Evolutionary conservation across 2,329 filamentous ascomycete genomes (phyloP).

Genomic region (Aspergillus cejpii): DNA sequence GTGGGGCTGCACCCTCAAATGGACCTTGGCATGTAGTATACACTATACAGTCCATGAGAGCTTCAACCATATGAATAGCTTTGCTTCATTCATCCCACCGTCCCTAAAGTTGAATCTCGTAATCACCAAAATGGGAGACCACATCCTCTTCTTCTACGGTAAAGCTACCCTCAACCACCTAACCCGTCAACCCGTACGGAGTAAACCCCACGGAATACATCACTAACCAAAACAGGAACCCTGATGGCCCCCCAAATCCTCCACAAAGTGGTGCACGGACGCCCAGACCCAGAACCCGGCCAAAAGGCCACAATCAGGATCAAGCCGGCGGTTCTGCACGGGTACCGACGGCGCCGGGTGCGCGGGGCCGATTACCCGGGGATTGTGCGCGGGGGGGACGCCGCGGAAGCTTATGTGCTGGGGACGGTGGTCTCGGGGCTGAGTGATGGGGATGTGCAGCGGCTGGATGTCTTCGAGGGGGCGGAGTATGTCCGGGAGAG

Average conservation of each 20-base stretch:
- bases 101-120: no score
- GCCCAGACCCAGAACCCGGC: slow-evolving; percentile 45
- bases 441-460: slow-evolving; percentile 65
- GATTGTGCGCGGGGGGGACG: slow-evolving; percentile 46
- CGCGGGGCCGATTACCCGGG: slow-evolving; percentile 69
- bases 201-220: neutral
- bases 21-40: no score
- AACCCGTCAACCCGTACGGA: neutral
- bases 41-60: neutral
- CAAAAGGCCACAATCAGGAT: slow-evolving; percentile 55
- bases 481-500: slow-evolving; percentile 56
- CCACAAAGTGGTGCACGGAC: slow-evolving; percentile 71
- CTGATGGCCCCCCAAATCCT: slow-evolving; percentile 84
- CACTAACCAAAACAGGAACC: slow-evolving; percentile 39
- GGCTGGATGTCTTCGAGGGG: slow-evolving; percentile 79
- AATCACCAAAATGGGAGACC: slow-evolving; percentile 43
- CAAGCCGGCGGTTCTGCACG: slow-evolving; percentile 66
- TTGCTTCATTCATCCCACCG: neutral
- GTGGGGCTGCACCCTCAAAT: neutral
- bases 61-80: no score
- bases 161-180: slow-evolving; percentile 6
- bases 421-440: slow-evolving; percentile 73
- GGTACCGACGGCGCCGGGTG: slow-evolving; percentile 66
- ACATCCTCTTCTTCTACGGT: slow-evolving; percentile 61
- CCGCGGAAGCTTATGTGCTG: slow-evolving; percentile 50